phyloP scores from a whole-genome alignment of 768 basidiomycete genomes.

The Podaxis pistillaris region DNA sequence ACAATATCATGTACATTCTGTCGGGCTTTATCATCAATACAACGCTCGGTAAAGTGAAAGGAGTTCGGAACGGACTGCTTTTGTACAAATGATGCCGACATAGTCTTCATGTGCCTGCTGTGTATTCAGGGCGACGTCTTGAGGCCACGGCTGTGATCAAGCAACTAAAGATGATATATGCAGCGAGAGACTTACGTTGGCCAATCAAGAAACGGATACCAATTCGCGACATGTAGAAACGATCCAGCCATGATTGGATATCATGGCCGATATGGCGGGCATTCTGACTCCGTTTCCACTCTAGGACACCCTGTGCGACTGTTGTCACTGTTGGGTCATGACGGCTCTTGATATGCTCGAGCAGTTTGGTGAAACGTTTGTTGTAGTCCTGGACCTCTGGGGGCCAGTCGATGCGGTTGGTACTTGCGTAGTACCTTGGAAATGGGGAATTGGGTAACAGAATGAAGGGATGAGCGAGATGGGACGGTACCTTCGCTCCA shows the following conservation, averaged over 20 bases:
- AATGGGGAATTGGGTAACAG: constrained; percentile 10
- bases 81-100: constrained; percentile 96
- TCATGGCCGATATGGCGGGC: constrained; percentile 74
- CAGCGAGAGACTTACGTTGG: constrained; percentile 62
- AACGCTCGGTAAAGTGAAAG: background rate
- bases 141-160: background rate
- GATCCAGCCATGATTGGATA: constrained; percentile 93
- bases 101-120: constrained; percentile 87
- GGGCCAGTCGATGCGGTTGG: constrained; percentile 71
- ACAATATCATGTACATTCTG: constrained; percentile 96
- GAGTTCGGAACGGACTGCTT: constrained; percentile 54
- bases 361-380: constrained; percentile 79
- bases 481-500: constrained; percentile 69
- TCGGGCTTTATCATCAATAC: background rate
- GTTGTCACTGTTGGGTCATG: constrained; percentile 99
- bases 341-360: constrained; percentile 87
- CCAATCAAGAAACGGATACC: constrained; percentile 97
- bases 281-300: constrained; percentile 85
- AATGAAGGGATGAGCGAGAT: constrained; percentile 4
- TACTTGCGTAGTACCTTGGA: constrained; percentile 82
- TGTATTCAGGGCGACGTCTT: constrained; percentile 93
- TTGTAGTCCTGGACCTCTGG: constrained; percentile 96
- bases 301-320: constrained; percentile 92
- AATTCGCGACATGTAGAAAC: constrained; percentile 95
- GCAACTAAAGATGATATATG: background rate